A percentile compares a stretch with the other conserved stretches of the same genome.
Conservation (phyloP, 768 basidiomycete species). For the Pholiota molesta region DNA sequence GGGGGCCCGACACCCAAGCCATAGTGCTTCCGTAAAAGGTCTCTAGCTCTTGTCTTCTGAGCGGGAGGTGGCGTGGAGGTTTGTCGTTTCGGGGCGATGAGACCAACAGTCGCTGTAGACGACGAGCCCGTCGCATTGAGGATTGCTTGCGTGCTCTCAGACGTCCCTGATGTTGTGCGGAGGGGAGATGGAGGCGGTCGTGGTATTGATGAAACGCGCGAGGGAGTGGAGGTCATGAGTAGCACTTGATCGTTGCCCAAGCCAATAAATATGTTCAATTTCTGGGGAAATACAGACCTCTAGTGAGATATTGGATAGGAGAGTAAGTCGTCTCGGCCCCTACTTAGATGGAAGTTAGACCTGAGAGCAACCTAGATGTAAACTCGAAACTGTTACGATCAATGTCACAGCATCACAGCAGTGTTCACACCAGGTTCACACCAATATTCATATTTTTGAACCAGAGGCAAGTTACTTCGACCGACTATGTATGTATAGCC, state of each 20-base stretch:
- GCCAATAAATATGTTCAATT: neutral
- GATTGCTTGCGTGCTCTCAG: neutral
- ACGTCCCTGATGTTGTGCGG: conserved; percentile 21
- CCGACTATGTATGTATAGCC: too few species aligned
- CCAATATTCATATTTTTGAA: too few species aligned
- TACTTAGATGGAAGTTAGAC: too few species aligned
- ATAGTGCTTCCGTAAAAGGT: conserved; percentile 85
- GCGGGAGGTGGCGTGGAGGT: conserved; percentile 26
- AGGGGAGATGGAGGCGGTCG: conserved; percentile 30
- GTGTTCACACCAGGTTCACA: too few species aligned
- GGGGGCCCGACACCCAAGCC: conserved; percentile 80
- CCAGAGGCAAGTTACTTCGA: too few species aligned
- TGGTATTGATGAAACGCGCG: conserved; percentile 25
- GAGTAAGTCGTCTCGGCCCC: too few species aligned
- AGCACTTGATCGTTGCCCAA: neutral
- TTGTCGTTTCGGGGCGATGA: neutral
- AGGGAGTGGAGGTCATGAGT: neutral
- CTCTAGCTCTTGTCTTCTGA: conserved; percentile 65
- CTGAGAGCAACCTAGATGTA: too few species aligned
- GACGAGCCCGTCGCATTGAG: neutral
- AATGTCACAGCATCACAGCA: too few species aligned
- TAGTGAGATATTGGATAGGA: too few species aligned
- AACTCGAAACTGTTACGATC: too few species aligned
- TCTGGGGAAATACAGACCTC: too few species aligned
- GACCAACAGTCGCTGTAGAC: neutral